Base-by-base conservation (phyloP, 1,139 yeast genomes). In the Hyphopichia burtonii region DNA sequence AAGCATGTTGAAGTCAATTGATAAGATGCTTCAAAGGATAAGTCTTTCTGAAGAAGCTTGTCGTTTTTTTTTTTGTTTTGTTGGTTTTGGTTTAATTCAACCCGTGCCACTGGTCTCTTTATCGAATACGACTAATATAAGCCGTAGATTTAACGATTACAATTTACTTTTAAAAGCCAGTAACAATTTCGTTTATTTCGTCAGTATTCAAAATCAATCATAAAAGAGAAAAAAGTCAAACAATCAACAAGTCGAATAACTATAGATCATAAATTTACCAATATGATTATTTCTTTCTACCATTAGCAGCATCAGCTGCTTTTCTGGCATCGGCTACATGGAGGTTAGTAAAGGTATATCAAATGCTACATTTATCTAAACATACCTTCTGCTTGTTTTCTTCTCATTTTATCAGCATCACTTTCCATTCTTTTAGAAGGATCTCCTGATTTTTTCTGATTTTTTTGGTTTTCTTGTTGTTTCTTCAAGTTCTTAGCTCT, bases 391-490 rank as follows among this genome's bases (percentile, higher is more conserved):
- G 83, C 84, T 67, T 91, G 98, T 63, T 91, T 91, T 55, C 79
- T 80, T 63, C 98, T 82, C 80, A 90, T 78, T 54, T 82, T 85
- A 42, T 86, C 96, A 23, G 96, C 97, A 60, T 91, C 94, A 37
- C 71, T 76, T 59, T 91, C 96, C 82, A 83, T 78, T 58, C 96
- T 75, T 63, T 88, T 86, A 49, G 74, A 73, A 34, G 95, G 93
- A 58, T 89, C 96, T 23, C 97, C 97, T 4, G 69, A 74, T 12
- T 25, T 25, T 58, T 89, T 88, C 61, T 76, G 78, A 55, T 68
- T 73, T 61, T 84, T 83, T 22, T 69, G 66, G 4, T 73, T 73
- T 34, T 80, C 86, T 52, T 78, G 79, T 58, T 78, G 84, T 66
- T 91, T 91, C 72, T 91, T 93, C 60, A 70, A 63, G 66, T 88